Base-by-base conservation (phyloP, 768 basidiomycete species). In the Stropharia rugosoannulata region DNA sequence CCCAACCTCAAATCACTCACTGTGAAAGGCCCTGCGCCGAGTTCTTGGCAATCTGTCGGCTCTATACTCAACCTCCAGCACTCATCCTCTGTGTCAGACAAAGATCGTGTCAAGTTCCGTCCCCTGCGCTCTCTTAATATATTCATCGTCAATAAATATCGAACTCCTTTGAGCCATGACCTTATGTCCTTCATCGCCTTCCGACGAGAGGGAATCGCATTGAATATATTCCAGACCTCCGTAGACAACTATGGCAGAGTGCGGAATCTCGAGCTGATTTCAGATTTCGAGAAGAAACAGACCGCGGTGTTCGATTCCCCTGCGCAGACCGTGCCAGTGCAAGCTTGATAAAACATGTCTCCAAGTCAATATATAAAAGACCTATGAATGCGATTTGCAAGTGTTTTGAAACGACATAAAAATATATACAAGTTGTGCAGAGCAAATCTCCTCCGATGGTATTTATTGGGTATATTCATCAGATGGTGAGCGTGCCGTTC, bases 401-500 rank as follows among this genome's bases (percentile, higher is more conserved):
- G 5, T 32, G 22, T 22, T n/a, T 29, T 29, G 3, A 29, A 29
- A 29, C 27, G 7, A 29, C 27, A 29, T 29, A 29, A 29, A 29
- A 29, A 22, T 22, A 22, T 22, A 32, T 32, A 32, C 29, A 32
- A 32, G 29, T 7, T 32, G 29, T 32, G 22, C 22, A 22, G 4
- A 22, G 22, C 22, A 4, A 22, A 22, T 36, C 35, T 40, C 22
- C 36, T 35, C 16, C 12, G 25, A 16, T n/a, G 29, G 4, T 32
- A 48, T 27, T 25, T 19, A n/a, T 15, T 4, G 32, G 49, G 49
- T 50, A 51, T 41, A 51, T 42, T 22, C 32, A 37, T 58, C 49
- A 64, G 19, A 56, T 54, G 27, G 70, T 70, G 40, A 79, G 68
- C 4, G 62, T 62, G 13, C 86, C 85, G 8, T 61, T 68, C 68